Percentiles rank a stretch among this genome's conserved stretches.
These are phyloP conservation scores for Luvunga scandens DNA, from an alignment of 345 rosid species.

Conservation along the genomic window DNA sequence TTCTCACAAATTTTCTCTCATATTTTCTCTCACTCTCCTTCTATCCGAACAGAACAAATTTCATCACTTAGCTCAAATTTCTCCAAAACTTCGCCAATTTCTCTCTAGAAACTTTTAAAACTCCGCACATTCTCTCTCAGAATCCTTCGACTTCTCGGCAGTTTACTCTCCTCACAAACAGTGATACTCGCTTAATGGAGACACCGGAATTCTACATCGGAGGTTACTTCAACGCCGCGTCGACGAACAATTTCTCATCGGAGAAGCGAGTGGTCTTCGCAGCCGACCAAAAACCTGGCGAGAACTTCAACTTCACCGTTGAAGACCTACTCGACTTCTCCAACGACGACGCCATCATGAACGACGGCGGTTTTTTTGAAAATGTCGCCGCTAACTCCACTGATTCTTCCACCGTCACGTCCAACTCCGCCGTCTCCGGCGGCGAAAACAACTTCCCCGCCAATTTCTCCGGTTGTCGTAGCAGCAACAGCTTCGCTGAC, in stretches of 20 bases:
- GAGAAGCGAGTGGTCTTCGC: slow-evolving; percentile 29
- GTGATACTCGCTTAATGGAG: slow-evolving; percentile 30
- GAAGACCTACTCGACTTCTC: slow-evolving; percentile 75
- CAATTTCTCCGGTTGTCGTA: slow-evolving; percentile 19
- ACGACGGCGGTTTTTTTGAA: slow-evolving; percentile 36
- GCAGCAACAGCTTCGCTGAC: slow-evolving; percentile 27
- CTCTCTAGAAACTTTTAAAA: not conserved
- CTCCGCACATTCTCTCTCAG: not conserved
- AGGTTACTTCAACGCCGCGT: slow-evolving; percentile 24
- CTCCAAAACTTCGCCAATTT: not conserved
- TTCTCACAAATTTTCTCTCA: not conserved
- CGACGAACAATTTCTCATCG: slow-evolving; percentile 27
- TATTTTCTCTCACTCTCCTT: slow-evolving; percentile 1
- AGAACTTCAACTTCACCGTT: slow-evolving; percentile 51
- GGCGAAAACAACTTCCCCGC: slow-evolving; percentile 27
- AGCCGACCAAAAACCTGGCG: slow-evolving; percentile 32
- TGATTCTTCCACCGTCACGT: slow-evolving; percentile 45
- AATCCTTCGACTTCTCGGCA: not conserved
- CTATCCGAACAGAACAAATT: not conserved
- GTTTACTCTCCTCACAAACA: not conserved
- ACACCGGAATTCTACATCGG: slow-evolving; percentile 36
- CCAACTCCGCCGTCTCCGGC: slow-evolving; percentile 49
- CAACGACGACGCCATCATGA: slow-evolving; percentile 42
- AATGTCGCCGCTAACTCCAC: slow-evolving; percentile 37
- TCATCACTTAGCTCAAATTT: not conserved